Percentiles rank a stretch among this genome's conserved stretches.
Evolutionary conservation across 23 red algal genomes (phyloP).

Genomic region (Gracilariopsis chorda): DNA sequence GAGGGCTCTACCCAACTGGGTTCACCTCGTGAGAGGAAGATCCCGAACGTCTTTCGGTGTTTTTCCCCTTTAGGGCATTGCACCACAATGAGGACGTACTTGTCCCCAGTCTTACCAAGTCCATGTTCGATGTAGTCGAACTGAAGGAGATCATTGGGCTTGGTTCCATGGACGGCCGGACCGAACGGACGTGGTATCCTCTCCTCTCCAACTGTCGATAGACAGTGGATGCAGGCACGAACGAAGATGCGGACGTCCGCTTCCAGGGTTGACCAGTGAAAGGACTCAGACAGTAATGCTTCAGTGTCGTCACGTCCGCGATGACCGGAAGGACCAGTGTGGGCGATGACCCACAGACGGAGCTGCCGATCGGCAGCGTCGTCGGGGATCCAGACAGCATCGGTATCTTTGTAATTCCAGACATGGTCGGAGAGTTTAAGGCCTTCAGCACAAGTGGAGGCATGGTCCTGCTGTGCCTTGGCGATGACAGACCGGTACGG

Average conservation of each 20-base stretch:
- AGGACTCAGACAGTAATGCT: background rate
- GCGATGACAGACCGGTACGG: background rate
- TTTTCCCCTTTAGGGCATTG: too few species aligned
- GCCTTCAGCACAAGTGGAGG: background rate
- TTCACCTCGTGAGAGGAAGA: too few species aligned
- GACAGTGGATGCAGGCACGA: conserved; percentile 31
- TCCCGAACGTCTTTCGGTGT: too few species aligned
- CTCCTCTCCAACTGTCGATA: conserved; percentile 28
- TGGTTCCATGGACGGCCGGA: background rate
- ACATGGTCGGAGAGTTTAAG: background rate
- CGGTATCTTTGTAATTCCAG: background rate
- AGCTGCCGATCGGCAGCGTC: conserved; percentile 11
- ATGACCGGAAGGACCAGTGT: conserved; percentile 17
- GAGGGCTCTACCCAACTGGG: too few species aligned
- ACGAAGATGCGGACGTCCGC: conserved; percentile 38
- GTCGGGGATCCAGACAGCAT: conserved; percentile 27
- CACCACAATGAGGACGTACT: conserved; percentile 37
- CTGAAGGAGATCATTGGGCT: conserved; percentile 27
- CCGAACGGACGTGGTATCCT: conserved; percentile 32
- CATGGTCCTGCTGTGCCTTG: background rate
- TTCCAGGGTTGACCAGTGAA: background rate
- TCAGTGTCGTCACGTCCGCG: background rate
- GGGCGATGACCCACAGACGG: background rate
- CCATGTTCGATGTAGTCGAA: conserved; percentile 42
- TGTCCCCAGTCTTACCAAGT: background rate